Percentiles rank a stretch among this genome's conserved stretches.
phyloP scores from a whole-genome alignment of 1,284 basidiomycete genomes.

The Melampsora occidentalis region DNA sequence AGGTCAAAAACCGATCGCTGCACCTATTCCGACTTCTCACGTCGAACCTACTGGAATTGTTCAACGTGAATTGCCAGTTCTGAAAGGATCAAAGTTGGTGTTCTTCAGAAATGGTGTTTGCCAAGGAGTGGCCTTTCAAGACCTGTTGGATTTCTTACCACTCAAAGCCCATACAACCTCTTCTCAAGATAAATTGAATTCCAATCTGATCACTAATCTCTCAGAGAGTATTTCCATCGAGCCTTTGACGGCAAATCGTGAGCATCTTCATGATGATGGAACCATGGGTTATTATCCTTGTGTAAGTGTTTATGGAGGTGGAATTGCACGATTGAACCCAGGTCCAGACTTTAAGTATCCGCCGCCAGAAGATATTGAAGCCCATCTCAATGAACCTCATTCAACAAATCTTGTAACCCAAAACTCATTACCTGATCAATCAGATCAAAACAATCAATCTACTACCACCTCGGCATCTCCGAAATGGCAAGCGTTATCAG shows the following conservation, averaged over 20 bases:
- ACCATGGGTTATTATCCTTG: slow-evolving; percentile 93
- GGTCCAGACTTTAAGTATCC: slow-evolving; percentile 79
- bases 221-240: slow-evolving; percentile 29
- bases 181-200: slow-evolving; percentile 38
- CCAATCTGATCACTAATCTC: background rate
- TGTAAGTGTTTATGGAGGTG: slow-evolving; percentile 87
- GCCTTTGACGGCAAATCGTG: slow-evolving; percentile 50
- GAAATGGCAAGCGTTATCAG: slow-evolving; percentile 30
- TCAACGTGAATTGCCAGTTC: slow-evolving; percentile 68
- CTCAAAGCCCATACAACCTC: slow-evolving; percentile 59
- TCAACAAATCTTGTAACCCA: background rate
- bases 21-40: slow-evolving; percentile 48
- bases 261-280: slow-evolving; percentile 89
- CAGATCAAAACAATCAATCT: background rate
- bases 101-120: slow-evolving; percentile 91
- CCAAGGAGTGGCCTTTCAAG: slow-evolving; percentile 78
- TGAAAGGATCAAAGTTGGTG: slow-evolving; percentile 71
- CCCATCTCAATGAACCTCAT: background rate
- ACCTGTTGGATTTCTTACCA: slow-evolving; percentile 86
- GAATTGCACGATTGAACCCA: slow-evolving; percentile 76
- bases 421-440: background rate
- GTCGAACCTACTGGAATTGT: slow-evolving; percentile 51
- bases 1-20: slow-evolving; percentile 46
- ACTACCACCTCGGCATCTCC: background rate
- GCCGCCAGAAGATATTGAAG: slow-evolving; percentile 56